Evolutionary conservation across 345 rosid species (phyloP), one percentile per base, ranked within the genome.

Genomic region (Mercurialis annua): DNA sequence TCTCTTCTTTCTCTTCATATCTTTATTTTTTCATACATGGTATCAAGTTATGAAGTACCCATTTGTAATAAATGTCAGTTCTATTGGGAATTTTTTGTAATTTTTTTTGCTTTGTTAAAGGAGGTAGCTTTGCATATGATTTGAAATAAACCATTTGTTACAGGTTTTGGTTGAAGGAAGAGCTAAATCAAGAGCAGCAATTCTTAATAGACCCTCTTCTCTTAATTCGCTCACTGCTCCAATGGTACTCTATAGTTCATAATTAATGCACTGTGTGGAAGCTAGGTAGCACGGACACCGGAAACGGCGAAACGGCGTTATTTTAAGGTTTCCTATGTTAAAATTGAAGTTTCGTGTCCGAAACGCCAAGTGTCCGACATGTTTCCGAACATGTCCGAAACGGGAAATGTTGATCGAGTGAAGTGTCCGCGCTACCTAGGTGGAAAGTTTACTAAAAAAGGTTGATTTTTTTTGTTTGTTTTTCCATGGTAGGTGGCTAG

Each of bases 121-220:
- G 40, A 14, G 29, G 26, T n/a, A 20, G 27, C 27, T 57, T 56
- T 6, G 24, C 21, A 11, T 20, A 44, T 27, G 29, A 48, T 20
- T 15, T 11, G 34, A 26, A 47, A 34, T 31, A 61, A 11, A 15
- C 67, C 31, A 29, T 44, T 30, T 6, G 30, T 71, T 64, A 31
- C 75, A 90, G 94, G 97, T 91, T 65, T 67, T 82, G 47, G 97
- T 94, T 68, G 86, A 89, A 82, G 99, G 99, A 60, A 87, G 90
- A 73, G 86, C 96, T 44, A 91, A 86, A 64, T 89, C 95, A 53
- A 89, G 99, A 83, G 86, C 95, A 31, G 91, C 96, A 17, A 80
- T 94, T 75, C 96, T 94, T 53, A 82, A 80, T 70, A 74, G 88
- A 64, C 84, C 95, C 0, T 83, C 81, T 69, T 74, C 87, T 80